phyloP scores from a whole-genome alignment of 1,284 basidiomycete genomes.

The Trametes polyzona region DNA sequence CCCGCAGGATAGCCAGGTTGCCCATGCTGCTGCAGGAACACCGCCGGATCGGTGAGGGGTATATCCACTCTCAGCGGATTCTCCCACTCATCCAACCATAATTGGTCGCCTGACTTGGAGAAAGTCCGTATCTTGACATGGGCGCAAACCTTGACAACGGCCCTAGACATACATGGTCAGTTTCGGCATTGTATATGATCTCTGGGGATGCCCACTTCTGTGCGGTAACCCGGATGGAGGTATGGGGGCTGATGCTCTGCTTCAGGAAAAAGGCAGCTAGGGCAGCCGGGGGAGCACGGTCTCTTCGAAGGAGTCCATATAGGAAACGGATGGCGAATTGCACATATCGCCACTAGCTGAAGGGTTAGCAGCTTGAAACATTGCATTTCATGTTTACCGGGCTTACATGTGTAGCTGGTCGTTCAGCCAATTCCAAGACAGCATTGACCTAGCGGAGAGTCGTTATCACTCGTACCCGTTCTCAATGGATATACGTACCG shows the following conservation, averaged over 20 bases:
- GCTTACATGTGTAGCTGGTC: constrained; percentile 73
- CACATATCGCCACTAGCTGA: constrained; percentile 86
- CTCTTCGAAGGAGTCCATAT: constrained; percentile 74
- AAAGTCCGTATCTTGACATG: constrained; percentile 89
- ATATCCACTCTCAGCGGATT: constrained; percentile 74
- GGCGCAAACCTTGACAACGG: constrained; percentile 74
- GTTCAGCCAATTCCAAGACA: constrained; percentile 70
- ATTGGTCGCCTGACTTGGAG: constrained; percentile 64
- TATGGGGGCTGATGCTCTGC: constrained; percentile 79
- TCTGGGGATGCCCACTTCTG: no score
- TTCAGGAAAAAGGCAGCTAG: constrained; percentile 73
- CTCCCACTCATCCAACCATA: constrained; percentile 81
- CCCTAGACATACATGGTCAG: constrained; percentile 46
- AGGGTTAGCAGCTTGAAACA: constrained; percentile 6
- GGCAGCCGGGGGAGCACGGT: constrained; percentile 65
- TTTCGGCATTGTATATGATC: neutral
- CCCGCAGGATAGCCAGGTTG: constrained; percentile 38
- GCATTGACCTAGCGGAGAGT: constrained; percentile 51
- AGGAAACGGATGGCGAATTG: constrained; percentile 81
- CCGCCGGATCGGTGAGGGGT: constrained; percentile 49
- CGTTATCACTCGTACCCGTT: neutral
- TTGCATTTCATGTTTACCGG: neutral
- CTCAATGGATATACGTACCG: constrained; percentile 42
- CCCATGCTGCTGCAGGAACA: constrained; percentile 52
- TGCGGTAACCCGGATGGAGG: constrained; percentile 75